Evolutionary conservation across 805 yeast species (phyloP), one percentile per base, ranked within the genome.

Genomic region (Candida maesae): DNA sequence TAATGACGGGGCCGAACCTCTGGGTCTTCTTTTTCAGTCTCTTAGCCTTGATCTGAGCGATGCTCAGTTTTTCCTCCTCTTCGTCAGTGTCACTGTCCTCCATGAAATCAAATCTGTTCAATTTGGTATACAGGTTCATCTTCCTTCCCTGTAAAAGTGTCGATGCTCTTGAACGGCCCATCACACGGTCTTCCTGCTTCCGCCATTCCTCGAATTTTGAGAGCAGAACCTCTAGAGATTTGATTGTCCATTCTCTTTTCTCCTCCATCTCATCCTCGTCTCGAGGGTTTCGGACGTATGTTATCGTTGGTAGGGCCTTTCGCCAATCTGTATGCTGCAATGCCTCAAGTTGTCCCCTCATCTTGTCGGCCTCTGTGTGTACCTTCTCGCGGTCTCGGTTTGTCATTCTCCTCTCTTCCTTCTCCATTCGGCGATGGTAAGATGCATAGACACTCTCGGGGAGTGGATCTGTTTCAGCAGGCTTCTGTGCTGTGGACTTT

Each of bases 401-500:
- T 23, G 49, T 26, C 73, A 81, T 78, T 30, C 73, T 68, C 51
- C 74, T 73, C 59, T 84, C 93, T 37, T 79, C 82, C 39, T 76
- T 75, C 50, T 74, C 82, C 77, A 81, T 75, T 18, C 76, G 65
- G 30, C 70, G 66, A 59, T 83, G 87, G 51, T 73, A 74, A 10
- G 64, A 45, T 23, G 57, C 52, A 53, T 64, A 79, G 12, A 66
- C 14, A 0, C 53, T 51, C 47, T 76, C 80, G 1, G 49, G 47
- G 30, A 84, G 59, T 1, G 81, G 79, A 43, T 74, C 80, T 9
- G 37, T 30, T 10, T 28, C 32, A 17, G 10, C 12, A 5, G 26
- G 38, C 27, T 36, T 45, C 46, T 39, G 31, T 9, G 44, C 33
- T 7, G 53, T 51, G 12, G 53, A 42, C 23, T 29, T 44, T 14